Percentiles rank a stretch among this genome's conserved stretches.
Conservation (phyloP, 495 filamentous ascomycete genomes). For the Aspergillus wentii region DNA sequence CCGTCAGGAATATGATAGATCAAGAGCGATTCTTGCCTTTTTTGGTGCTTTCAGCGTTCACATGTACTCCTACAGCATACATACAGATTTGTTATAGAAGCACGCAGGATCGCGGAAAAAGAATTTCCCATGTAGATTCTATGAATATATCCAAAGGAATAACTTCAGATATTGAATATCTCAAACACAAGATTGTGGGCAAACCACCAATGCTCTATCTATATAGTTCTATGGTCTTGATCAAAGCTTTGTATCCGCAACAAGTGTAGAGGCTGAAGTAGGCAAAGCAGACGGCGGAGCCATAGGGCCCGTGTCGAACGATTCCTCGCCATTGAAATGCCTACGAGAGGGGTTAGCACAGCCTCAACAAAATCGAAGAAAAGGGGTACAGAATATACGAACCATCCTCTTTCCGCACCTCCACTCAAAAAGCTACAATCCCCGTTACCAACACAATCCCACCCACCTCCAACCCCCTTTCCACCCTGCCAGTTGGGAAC, state of each 20-base stretch:
- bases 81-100: too few species aligned
- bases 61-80: not conserved
- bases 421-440: constrained; percentile 73
- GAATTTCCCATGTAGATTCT: too few species aligned
- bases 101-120: too few species aligned
- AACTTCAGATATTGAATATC: too few species aligned
- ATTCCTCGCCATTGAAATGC: constrained; percentile 74
- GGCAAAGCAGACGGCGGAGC: too few species aligned
- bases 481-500: constrained; percentile 57
- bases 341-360: constrained; percentile 29
- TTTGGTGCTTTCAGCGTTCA: not conserved
- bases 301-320: constrained; percentile 51
- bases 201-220: too few species aligned
- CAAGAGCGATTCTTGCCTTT: not conserved
- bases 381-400: constrained; percentile 33
- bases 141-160: too few species aligned
- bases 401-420: constrained; percentile 90
- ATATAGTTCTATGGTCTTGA: too few species aligned
- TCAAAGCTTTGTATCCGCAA: too few species aligned
- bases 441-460: constrained; percentile 73
- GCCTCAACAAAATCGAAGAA: constrained; percentile 3
- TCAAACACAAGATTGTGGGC: too few species aligned
- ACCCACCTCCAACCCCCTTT: constrained; percentile 71
- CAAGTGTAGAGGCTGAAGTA: too few species aligned
- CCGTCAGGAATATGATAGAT: constrained; percentile 1